Conservation (phyloP, 108 stramenopile species). For the Cyclotella baltica region DNA sequence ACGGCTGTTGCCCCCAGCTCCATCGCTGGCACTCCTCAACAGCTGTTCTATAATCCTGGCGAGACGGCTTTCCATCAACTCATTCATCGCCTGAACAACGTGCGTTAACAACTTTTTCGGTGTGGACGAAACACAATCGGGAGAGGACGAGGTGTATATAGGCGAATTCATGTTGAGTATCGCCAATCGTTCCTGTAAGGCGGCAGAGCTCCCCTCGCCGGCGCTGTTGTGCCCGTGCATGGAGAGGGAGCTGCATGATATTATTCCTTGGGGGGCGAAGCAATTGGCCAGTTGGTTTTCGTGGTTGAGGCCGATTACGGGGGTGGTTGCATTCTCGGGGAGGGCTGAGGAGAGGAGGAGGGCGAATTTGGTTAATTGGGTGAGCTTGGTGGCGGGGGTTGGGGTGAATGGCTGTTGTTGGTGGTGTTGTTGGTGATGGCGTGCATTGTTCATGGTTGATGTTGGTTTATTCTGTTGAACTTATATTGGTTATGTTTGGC, state of each 20-base stretch:
- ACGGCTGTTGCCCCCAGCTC: not conserved
- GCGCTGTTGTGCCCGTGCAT: constrained; percentile 3
- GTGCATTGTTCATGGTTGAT: no score
- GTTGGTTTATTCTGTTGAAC: no score
- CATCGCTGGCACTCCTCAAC: not conserved
- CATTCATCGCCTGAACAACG: constrained; percentile 25
- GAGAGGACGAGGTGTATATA: constrained; percentile 1
- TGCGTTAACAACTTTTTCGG: constrained; percentile 15
- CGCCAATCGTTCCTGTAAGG: constrained; percentile 1
- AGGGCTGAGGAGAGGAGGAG: constrained; percentile 20
- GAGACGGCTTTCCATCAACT: constrained; percentile 26
- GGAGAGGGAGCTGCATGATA: constrained; percentile 21
- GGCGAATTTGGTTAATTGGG: constrained; percentile 26
- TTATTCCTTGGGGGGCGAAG: constrained; percentile 8
- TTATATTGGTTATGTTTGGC: no score
- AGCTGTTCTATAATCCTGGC: constrained; percentile 12
- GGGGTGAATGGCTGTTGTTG: not conserved
- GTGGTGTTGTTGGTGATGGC: no score
- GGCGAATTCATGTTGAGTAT: constrained; percentile 22
- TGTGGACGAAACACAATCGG: not conserved
- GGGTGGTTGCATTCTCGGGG: constrained; percentile 8
- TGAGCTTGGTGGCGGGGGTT: not conserved
- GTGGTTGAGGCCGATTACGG: constrained; percentile 19
- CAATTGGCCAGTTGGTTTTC: constrained; percentile 1
- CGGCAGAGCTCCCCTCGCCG: not conserved